Evolutionary conservation across 495 filamentous ascomycete species (phyloP), one percentile per base, ranked within the genome.

Genomic region (Hypoxylon intermedium): DNA sequence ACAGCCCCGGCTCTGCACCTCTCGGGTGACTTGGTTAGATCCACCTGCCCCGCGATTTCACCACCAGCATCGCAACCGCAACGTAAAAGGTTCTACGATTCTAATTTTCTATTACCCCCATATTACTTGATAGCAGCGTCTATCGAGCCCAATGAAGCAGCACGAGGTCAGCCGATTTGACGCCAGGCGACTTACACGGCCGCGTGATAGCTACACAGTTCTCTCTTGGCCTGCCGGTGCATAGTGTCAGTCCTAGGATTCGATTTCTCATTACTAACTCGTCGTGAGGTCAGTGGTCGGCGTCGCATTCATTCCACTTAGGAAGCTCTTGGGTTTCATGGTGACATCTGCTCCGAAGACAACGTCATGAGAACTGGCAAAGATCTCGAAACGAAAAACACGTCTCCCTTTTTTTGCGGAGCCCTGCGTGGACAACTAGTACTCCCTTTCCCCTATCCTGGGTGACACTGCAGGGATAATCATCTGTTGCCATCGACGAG

Each of bases 91-190:
- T 60, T 43, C 20, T 52, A 41, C 43, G 51, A 60, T 51, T 52
- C 52, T 60, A 26, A 49, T 62, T 67, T 69, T 71, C 67, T 47
- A 69, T 71, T 71, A 71, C 68, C 68, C 68, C 66, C 66, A 65
- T 69, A 69, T 71, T 71, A 71, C 68, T 57, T 71, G 66, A 71
- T 71, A 53, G 59, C 52, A 60, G 63, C 50, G 46, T 68, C 43
- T 59, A 58, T 65, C 55, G 53, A 60, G 40, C 59, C 60, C 66
- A 57, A 56, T 49, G 47, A 51, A 67, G 53, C 31, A 62, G 42
- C 66, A 67, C 67, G 59, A 67, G 56, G 60, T 70, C 67, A 67
- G 64, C 65, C 60, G 65, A 68, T 70, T 61, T 56, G 65, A 65
- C 51, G 65, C 65, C 60, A 67, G 61, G 45, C 53, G 49, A 70